These are phyloP conservation scores for Trifolium dubium DNA, from an alignment of 306 rosid genomes.

Conservation along the genomic window DNA sequence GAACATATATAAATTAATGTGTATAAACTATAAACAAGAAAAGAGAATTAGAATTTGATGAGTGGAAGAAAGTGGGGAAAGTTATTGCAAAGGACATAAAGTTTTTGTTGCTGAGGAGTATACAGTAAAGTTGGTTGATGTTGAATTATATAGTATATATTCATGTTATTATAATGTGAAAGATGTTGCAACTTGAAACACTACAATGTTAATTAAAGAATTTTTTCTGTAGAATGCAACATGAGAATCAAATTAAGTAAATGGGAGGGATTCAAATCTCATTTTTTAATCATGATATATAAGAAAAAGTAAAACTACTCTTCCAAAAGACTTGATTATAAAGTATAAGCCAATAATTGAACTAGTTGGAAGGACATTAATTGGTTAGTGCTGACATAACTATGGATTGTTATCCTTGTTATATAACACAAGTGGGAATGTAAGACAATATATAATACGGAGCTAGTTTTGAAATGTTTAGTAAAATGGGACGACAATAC, in stretches of 20 bases:
- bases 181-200: conserved; percentile 22
- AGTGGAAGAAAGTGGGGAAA: conserved; percentile 15
- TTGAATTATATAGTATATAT: conserved; percentile 19
- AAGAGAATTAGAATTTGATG: conserved; percentile 9
- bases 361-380: conserved; percentile 35
- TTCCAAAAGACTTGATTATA: conserved; percentile 15
- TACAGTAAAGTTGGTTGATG: conserved; percentile 49
- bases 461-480: neutral
- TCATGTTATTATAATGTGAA: conserved; percentile 19
- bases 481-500: neutral
- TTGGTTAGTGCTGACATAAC: conserved; percentile 4
- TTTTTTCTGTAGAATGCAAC: neutral
- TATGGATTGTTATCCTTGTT: conserved; percentile 17
- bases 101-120: conserved; percentile 49
- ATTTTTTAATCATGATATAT: neutral
- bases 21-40: conserved; percentile 21
- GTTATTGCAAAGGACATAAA: conserved; percentile 6
- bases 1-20: conserved; percentile 17
- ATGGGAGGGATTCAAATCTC: conserved; percentile 13
- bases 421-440: conserved; percentile 23
- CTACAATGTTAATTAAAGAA: conserved; percentile 1
- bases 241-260: conserved; percentile 7
- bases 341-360: conserved; percentile 39
- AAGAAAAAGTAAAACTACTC: neutral
- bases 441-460: neutral